These are phyloP conservation scores for Trypanosoma cruzi DNA, from an alignment of 208 protist genomes.

Conservation along the genomic window DNA sequence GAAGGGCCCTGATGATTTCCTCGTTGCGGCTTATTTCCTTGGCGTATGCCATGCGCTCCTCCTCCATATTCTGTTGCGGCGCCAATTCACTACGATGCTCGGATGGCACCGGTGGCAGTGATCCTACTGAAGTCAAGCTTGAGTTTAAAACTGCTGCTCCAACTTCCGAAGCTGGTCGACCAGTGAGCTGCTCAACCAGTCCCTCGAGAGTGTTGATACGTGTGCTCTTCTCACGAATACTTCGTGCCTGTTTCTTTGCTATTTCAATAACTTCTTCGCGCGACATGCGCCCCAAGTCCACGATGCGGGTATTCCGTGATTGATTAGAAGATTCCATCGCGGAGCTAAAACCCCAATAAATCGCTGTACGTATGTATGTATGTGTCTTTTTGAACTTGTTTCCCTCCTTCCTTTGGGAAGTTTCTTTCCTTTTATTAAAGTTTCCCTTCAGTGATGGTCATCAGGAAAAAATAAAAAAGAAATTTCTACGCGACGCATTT, in stretches of 20 bases:
- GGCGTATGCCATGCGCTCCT: constrained; percentile 35
- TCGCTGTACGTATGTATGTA: constrained; percentile 7
- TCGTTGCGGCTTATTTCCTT: constrained; percentile 39
- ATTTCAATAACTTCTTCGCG: constrained; percentile 63
- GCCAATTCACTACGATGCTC: constrained; percentile 19
- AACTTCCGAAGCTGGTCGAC: neutral
- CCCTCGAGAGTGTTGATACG: constrained; percentile 46
- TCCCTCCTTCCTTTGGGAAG: no score
- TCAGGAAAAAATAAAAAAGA: no score
- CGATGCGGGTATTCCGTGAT: constrained; percentile 46
- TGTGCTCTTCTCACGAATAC: constrained; percentile 59
- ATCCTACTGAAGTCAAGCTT: neutral
- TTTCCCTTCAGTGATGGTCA: no score
- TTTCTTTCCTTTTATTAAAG: no score
- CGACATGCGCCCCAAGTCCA: constrained; percentile 53
- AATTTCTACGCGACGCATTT: no score
- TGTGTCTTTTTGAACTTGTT: neutral
- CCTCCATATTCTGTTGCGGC: constrained; percentile 33
- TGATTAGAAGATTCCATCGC: neutral
- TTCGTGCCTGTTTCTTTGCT: constrained; percentile 52
- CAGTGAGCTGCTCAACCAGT: constrained; percentile 48
- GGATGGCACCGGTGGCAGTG: neutral
- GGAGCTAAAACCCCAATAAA: no score
- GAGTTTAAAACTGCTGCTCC: neutral
- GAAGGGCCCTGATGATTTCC: constrained; percentile 13